Conservation (phyloP, 2,329 filamentous ascomycete genomes). For the Stagonosporopsis cucurbitacearum region DNA sequence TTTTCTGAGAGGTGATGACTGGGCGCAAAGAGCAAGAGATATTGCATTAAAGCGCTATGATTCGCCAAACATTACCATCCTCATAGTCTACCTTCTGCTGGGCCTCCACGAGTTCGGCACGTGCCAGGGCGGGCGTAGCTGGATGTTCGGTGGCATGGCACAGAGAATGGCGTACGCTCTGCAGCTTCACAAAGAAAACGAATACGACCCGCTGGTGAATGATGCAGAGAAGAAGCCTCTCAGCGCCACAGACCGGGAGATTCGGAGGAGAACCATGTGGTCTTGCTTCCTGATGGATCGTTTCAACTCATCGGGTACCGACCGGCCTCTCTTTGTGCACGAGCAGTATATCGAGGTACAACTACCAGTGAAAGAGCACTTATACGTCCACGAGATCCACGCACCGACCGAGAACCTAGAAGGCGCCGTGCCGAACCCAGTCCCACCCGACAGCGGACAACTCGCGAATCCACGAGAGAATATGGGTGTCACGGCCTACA, state of each 20-base stretch:
- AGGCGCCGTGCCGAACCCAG: slow-evolving; percentile 70
- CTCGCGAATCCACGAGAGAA: slow-evolving; percentile 74
- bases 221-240: slow-evolving; percentile 67
- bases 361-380: slow-evolving; percentile 85
- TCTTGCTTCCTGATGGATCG: slow-evolving; percentile 97
- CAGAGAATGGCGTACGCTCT: slow-evolving; percentile 97
- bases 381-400: slow-evolving; percentile 90
- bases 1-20: slow-evolving; percentile 88
- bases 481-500: slow-evolving; percentile 93
- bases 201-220: slow-evolving; percentile 76
- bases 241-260: slow-evolving; percentile 92
- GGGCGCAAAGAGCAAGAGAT: slow-evolving; percentile 84
- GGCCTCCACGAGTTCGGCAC: slow-evolving; percentile 96
- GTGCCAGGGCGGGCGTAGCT: slow-evolving; percentile 93
- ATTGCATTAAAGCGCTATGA: slow-evolving; percentile 90
- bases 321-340: slow-evolving; percentile 87
- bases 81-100: slow-evolving; percentile 87
- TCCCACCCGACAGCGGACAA: slow-evolving; percentile 68
- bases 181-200: slow-evolving; percentile 89
- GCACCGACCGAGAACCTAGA: slow-evolving; percentile 84
- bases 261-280: slow-evolving; percentile 95
- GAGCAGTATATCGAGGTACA: slow-evolving; percentile 90
- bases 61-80: slow-evolving; percentile 92
- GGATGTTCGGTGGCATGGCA: slow-evolving; percentile 93
- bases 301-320: slow-evolving; percentile 94